Conservation (phyloP, 345 rosid genomes). For the Ailanthus altissimus region DNA sequence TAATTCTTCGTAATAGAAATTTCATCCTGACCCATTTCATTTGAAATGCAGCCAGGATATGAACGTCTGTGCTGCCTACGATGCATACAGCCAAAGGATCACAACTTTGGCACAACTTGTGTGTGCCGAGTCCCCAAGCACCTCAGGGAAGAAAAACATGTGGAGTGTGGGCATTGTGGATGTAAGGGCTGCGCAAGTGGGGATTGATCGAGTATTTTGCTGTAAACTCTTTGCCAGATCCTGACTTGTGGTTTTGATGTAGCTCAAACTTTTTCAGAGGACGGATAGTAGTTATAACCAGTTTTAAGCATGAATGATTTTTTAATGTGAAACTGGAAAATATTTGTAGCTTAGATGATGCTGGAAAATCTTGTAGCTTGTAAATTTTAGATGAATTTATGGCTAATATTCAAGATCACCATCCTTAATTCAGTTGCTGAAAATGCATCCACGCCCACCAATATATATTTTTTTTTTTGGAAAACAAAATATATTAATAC, state of each 20-base stretch:
- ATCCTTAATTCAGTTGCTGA: not conserved
- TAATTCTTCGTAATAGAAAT: no score
- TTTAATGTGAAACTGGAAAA: not conserved
- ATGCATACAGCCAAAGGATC: constrained; percentile 87
- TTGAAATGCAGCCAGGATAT: constrained; percentile 65
- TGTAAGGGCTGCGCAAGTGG: constrained; percentile 85
- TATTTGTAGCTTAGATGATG: not conserved
- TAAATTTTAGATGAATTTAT: not conserved
- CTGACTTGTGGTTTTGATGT: no score
- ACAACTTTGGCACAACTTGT: constrained; percentile 80
- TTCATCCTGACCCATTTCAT: constrained; percentile 2
- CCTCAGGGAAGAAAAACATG: constrained; percentile 78
- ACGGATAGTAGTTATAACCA: not conserved
- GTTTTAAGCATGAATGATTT: not conserved
- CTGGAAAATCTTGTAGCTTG: not conserved
- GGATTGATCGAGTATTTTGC: constrained; percentile 52
- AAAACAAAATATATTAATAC: no score
- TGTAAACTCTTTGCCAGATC: no score
- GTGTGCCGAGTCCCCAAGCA: constrained; percentile 79
- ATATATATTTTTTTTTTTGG: no score
- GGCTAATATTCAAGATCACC: not conserved
- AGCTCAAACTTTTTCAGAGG: not conserved
- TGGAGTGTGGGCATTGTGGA: constrained; percentile 85
- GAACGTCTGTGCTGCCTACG: constrained; percentile 82
- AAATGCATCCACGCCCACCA: not conserved